Evolutionary conservation across 2,329 filamentous ascomycete species (phyloP).

Genomic region (Penicillium fuscoglaucum): DNA sequence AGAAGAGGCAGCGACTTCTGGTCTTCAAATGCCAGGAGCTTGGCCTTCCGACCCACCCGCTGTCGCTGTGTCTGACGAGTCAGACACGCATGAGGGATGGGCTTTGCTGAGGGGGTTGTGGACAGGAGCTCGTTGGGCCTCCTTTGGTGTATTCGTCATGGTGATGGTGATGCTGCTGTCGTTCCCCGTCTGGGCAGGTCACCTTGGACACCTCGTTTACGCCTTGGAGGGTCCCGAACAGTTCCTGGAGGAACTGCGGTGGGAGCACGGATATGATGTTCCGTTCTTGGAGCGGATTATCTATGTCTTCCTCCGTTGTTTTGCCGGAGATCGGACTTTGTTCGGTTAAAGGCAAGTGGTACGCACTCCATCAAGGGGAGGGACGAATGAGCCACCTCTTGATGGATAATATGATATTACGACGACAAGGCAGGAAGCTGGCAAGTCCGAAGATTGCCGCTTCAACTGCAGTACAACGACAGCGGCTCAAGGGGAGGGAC

Average conservation of each 20-base stretch:
- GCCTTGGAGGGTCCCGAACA: neutral
- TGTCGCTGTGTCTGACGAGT: neutral
- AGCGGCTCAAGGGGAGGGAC: conserved; percentile 1
- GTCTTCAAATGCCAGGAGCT: conserved; percentile 3
- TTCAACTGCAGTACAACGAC: neutral
- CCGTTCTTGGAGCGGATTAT: neutral
- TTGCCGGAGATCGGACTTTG: conserved; percentile 5
- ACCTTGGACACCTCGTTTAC: neutral
- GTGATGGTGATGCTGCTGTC: neutral
- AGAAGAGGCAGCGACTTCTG: neutral
- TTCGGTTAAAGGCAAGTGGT: conserved; percentile 2
- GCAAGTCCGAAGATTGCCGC: conserved; percentile 1
- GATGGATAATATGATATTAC: neutral
- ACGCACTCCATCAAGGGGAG: neutral
- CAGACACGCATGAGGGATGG: conserved; percentile 1
- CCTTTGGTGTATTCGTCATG: neutral
- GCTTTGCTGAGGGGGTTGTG: neutral
- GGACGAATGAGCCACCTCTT: conserved; percentile 7
- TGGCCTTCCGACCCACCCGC: neutral
- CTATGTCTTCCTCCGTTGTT: conserved; percentile 1
- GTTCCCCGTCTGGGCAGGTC: neutral
- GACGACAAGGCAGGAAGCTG: neutral
- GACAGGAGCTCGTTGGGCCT: neutral
- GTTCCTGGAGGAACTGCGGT: conserved; percentile 5
- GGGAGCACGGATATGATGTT: neutral